Base-by-base conservation (phyloP, 306 rosid species). In the Medicago arabica region DNA sequence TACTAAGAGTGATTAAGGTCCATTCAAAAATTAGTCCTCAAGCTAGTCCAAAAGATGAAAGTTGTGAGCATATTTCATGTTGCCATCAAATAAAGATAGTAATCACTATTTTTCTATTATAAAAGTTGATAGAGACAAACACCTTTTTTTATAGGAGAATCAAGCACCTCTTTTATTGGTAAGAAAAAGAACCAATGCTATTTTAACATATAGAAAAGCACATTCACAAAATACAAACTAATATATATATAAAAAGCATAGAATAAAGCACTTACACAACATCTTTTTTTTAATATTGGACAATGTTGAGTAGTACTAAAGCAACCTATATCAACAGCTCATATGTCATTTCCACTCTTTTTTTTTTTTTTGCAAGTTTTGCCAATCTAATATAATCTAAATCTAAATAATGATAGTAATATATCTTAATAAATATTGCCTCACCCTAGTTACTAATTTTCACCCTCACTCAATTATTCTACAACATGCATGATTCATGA, bases 151-250 rank as follows among this genome's bases (percentile, higher is more conserved):
- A 61, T 61, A 61, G 18, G 67, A 39, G 28, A 36, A 38, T 16
- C 69, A 39, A 53, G 8, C 14, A 18, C 13, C 9, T 69, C 50
- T 77, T 58, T 16, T 7, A 71, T 54, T 71, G 63, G 63, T 28
- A 46, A 15, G 40, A 57, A 15, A 15, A 49, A 61, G 46, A 70
- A 47, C 59, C 60, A 64, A 12, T 34, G 63, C 78, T 61, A 54
- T 70, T 54, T 67, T 31, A 54, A 70, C 74, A 70, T 21, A 39
- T 16, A 19, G 5, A 71, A 81, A 81, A 75, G 66, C 81, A 76
- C 65, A 82, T 58, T 54, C 78, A 76, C 41, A 18, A 31, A 62
- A 70, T 16, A 49, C 14, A 28, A 16, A 41, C 4, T 21, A 23
- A 31, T 31, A 31, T 31, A 50, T 38, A 34, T 50, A 66, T 19